Conservation (phyloP, 2,329 filamentous ascomycete species). For the Xylaria sp. region DNA sequence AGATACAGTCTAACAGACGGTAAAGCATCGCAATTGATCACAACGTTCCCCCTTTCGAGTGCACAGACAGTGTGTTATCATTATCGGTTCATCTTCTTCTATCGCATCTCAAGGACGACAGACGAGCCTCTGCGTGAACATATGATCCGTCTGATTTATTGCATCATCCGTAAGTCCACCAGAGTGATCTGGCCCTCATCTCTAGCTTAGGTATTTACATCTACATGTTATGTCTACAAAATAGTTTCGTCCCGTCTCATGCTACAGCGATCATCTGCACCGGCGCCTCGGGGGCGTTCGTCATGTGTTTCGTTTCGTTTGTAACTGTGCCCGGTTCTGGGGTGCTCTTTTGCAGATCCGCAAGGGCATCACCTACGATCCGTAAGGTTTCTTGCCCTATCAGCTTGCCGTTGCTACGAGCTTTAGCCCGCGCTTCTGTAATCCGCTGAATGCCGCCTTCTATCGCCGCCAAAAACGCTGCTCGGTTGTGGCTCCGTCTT, state of each 20-base stretch:
- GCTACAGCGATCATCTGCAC: background rate
- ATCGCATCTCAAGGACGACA: no score
- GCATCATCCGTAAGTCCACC: background rate
- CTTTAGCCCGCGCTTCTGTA: constrained; percentile 22
- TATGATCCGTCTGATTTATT: background rate
- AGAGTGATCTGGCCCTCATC: background rate
- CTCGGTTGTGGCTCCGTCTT: background rate
- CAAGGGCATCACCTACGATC: constrained; percentile 37
- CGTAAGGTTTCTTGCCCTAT: constrained; percentile 35
- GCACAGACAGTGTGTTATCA: no score
- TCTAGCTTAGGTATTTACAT: background rate
- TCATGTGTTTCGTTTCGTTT: background rate
- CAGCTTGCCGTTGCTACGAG: constrained; percentile 21
- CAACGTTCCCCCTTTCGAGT: no score
- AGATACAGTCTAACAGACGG: no score
- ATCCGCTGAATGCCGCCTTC: constrained; percentile 24
- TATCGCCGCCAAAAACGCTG: constrained; percentile 28
- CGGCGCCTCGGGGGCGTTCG: background rate
- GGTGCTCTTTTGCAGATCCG: background rate
- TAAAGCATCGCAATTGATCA: no score
- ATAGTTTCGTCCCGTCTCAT: background rate
- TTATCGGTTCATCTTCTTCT: no score
- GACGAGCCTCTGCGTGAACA: background rate
- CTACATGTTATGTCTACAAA: background rate
- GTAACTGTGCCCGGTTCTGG: background rate